Evolutionary conservation across 257 asterid genomes (phyloP), one percentile per base, ranked within the genome.

Genomic region (Petrea volubilis): DNA sequence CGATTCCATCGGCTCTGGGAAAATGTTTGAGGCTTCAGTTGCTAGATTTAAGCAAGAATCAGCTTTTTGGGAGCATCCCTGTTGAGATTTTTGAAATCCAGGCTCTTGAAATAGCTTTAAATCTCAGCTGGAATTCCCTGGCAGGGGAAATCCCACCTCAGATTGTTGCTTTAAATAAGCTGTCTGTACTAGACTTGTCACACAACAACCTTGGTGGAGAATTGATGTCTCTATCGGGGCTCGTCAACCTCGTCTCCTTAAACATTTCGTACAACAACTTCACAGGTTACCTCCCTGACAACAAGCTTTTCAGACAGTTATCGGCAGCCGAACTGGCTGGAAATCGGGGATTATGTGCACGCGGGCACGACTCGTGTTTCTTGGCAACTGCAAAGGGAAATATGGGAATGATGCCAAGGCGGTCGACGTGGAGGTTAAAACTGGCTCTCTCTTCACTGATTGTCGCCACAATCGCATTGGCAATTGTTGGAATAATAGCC

Each of bases 281-380:
- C 83, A 76, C 91, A 0, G 97, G 97, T 33, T 88, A 72, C 68
- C 87, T 91, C 43, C 97, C 97, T 0, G 96, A 91, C 24, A 91
- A 78, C 41, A 88, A 88, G 77, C 77, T 91, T 27, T 91, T 91
- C 87, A 73, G 96, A 67, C 97, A 91, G 83, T 63, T 91, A 53
- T 82, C 97, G 1, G 67, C 75, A 0, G 57, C 75, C 0, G 97
- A 91, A 60, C 29, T 91, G 20, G 80, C 80, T 4, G 96, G 96
- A 13, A 91, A 91, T 56, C 71, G 71, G 33, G 92, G 92, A 0
- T 66, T 90, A 74, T 88, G 97, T 41, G 46, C 78, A 51, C 29
- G 59, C 24, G 97, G 95, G 11, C 93, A 46, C 7, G 90, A 83
- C 55, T 80, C 90, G 5, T 90, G 96, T 74, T 88, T 90, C 83